A percentile compares a stretch with the other conserved stretches of the same genome.
These are phyloP conservation scores for Glycyrrhiza uralensis DNA, from an alignment of 306 rosid species.

Conservation along the genomic window DNA sequence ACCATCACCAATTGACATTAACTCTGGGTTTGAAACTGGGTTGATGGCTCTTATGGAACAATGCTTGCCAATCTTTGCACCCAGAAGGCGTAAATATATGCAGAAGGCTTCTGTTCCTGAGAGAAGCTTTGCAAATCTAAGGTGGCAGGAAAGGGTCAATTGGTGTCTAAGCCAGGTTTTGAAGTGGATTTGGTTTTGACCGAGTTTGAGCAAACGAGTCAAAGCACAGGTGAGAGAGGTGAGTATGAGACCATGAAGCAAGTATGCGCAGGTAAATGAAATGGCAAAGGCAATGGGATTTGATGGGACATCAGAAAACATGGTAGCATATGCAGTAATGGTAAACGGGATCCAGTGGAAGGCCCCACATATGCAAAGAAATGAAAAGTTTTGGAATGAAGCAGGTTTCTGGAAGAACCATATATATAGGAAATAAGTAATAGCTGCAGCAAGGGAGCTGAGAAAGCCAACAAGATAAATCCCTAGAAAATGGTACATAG, in stretches of 20 bases:
- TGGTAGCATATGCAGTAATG: conserved; percentile 63
- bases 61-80: conserved; percentile 76
- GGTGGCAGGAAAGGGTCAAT: conserved; percentile 65
- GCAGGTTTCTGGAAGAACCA: conserved; percentile 48
- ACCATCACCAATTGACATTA: conserved; percentile 60
- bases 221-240: conserved; percentile 55
- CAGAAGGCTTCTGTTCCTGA: conserved; percentile 94
- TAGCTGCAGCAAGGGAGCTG: conserved; percentile 71
- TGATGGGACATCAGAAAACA: conserved; percentile 57
- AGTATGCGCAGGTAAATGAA: conserved; percentile 50
- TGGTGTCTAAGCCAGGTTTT: conserved; percentile 65
- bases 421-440: conserved; percentile 50
- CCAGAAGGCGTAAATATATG: conserved; percentile 74
- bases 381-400: conserved; percentile 58
- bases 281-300: conserved; percentile 48
- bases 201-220: conserved; percentile 37
- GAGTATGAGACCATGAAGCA: conserved; percentile 69
- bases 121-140: conserved; percentile 72
- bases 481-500: conserved; percentile 67
- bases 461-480: conserved; percentile 74
- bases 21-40: conserved; percentile 72
- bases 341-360: conserved; percentile 92
- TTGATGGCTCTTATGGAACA: conserved; percentile 96
- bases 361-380: conserved; percentile 69
- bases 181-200: conserved; percentile 40